phyloP scores from a whole-genome alignment of 2,329 filamentous ascomycete genomes.

The Graphiopsis chlorocephala region DNA sequence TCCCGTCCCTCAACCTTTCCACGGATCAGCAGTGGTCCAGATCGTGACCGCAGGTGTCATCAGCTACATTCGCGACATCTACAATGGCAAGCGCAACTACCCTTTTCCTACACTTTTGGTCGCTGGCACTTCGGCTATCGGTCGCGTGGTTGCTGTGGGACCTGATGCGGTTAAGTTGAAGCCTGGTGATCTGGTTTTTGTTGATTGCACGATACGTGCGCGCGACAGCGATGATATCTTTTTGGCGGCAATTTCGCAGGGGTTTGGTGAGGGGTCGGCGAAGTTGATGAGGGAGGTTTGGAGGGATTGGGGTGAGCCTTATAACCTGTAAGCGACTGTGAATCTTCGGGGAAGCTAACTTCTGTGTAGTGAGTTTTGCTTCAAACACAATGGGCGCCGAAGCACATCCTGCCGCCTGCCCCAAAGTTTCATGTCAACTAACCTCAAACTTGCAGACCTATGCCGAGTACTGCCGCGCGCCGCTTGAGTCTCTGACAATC shows the following conservation, averaged over 20 bases:
- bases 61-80: conserved; percentile 43
- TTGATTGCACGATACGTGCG: conserved; percentile 37
- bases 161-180: conserved; percentile 38
- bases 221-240: conserved; percentile 38
- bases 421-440: neutral
- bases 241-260: conserved; percentile 33
- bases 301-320: conserved; percentile 31
- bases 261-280: conserved; percentile 27
- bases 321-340: neutral
- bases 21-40: conserved; percentile 42
- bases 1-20: conserved; percentile 8
- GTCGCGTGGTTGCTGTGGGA: conserved; percentile 37
- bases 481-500: conserved; percentile 38
- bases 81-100: conserved; percentile 37
- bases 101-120: conserved; percentile 38
- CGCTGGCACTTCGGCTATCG: conserved; percentile 38
- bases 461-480: conserved; percentile 36
- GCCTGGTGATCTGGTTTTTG: conserved; percentile 40
- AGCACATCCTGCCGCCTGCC: neutral
- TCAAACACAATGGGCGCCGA: neutral
- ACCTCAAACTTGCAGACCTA: conserved; percentile 23
- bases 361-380: neutral
- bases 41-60: conserved; percentile 40
- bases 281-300: conserved; percentile 39
- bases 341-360: neutral